A percentile compares a stretch with the other conserved stretches of the same genome.
Conservation (phyloP, 768 basidiomycete species). For the Termitomyces sp. region DNA sequence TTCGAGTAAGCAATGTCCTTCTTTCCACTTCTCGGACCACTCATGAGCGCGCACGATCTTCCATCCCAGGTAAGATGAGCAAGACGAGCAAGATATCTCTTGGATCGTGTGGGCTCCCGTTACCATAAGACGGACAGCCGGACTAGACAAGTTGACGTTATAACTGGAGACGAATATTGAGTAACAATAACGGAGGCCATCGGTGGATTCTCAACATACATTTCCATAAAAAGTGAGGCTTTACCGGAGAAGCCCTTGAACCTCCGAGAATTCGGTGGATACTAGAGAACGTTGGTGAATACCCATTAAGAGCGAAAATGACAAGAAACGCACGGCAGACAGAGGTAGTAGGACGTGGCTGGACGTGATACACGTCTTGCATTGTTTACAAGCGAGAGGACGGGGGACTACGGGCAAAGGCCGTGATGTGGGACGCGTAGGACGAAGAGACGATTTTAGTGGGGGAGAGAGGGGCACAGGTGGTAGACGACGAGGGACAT, state of each 20-base stretch:
- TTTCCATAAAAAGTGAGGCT: slow-evolving; percentile 55
- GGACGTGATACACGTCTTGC: slow-evolving; percentile 42
- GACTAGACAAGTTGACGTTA: slow-evolving; percentile 40
- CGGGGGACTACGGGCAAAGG: slow-evolving; percentile 49
- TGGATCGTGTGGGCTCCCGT: slow-evolving; percentile 64
- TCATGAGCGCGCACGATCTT: slow-evolving; percentile 59
- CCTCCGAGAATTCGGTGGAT: slow-evolving; percentile 40
- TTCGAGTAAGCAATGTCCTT: slow-evolving; percentile 56
- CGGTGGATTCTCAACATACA: slow-evolving; percentile 30
- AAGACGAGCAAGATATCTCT: slow-evolving; percentile 48
- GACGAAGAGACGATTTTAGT: slow-evolving; percentile 1
- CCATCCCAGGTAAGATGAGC: slow-evolving; percentile 57
- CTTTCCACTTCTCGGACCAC: slow-evolving; percentile 59
- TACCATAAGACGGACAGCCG: slow-evolving; percentile 55
- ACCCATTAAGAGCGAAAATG: background rate
- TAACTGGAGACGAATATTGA: slow-evolving; percentile 29
- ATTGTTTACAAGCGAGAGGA: slow-evolving; percentile 43
- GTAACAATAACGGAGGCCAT: background rate
- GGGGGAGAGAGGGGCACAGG: slow-evolving; percentile 20
- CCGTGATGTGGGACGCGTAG: slow-evolving; percentile 27
- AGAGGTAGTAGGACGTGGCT: slow-evolving; percentile 37
- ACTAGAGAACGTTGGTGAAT: slow-evolving; percentile 22
- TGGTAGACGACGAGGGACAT: slow-evolving; percentile 18
- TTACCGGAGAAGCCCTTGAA: slow-evolving; percentile 58
- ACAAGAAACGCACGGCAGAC: slow-evolving; percentile 31